Base-by-base conservation (phyloP, 176 grass and related monocot species). In the Puccinellia tenuiflora region DNA sequence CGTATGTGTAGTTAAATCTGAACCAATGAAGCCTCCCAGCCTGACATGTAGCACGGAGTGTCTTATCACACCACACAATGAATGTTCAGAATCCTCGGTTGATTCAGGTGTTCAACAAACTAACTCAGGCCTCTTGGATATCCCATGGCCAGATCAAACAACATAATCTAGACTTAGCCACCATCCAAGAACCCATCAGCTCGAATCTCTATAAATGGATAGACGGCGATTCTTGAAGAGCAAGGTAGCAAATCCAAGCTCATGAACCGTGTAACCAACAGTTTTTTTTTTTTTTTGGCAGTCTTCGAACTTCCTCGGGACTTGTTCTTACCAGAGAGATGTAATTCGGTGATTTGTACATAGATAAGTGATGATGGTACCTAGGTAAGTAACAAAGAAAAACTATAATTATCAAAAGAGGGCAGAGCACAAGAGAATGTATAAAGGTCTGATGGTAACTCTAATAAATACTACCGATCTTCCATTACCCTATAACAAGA, bases 241-340 rank as follows among this genome's bases (percentile, higher is more conserved):
- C 22, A 22, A 21, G 24, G 56, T 14, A 60, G 56, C 25, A 61
- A 60, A 61, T 16, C 25, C 57, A 61, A 15, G 57, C 25, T 61
- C 57, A 83, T 62, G 30, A 43, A 78, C 42, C 16, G 40, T 48
- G 68, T 7, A 17, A 83, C 52, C 30, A 72, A 71, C 73, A 71
- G 30, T 40, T 78, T 72, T n/a, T n/a, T n/a, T n/a, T n/a, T n/a
- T n/a, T n/a, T n/a, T 6, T 37, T 3, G 3, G 78, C 51, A 87
- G 39, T 63, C 31, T 88, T 79, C 56, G 28, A 74, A 45, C 48
- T 64, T 66, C 56, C 26, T 53, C 25, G 4, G 50, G 13, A 74
- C 84, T 45, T 17, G 26, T 34, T 55, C n/a, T 31, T 31, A 61
- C 61, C 40, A 70, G 52, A 33, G 21, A 80, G 14, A 66, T 21